Evolutionary conservation across 768 basidiomycete genomes (phyloP), one percentile per base, ranked within the genome.

Genomic region (Auricularia heimuer): DNA sequence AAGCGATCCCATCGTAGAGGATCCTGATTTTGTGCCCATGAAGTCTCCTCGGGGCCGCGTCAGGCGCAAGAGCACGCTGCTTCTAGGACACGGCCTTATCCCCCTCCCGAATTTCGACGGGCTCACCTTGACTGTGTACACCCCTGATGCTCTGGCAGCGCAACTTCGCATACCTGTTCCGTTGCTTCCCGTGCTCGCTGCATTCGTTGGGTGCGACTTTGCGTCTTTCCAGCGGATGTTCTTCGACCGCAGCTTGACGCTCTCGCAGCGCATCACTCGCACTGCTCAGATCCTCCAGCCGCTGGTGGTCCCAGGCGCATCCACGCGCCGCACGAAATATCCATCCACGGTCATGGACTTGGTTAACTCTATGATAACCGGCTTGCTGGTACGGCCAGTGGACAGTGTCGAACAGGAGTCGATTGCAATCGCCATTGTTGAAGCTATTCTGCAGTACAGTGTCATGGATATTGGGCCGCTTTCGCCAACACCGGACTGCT

Each of bases 131-230:
- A 77, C 80, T 6, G 79, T 83, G 8, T 93, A 89, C 70, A 82
- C 78, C 44, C 90, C 92, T 0, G 71, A 79, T 3, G 69, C 73
- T 0, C 80, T 93, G 39, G 88, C 92, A 8, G 71, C 78, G 0
- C 85, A 88, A 69, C 74, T 94, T 2, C 80, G 84, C 60, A 76
- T 93, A 12, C 88, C 91, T 0, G 76, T 83, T 6, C 82, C 87
- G 0, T 79, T 93, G 45, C 82, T 94, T 36, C 92, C 92, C 1
- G 80, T 94, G 4, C 77, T 93, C 3, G 89, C 85, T 21, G 88
- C 91, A 10, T 76, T 93, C 18, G 82, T 91, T 3, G 92, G 92
- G 61, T 92, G 92, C 69, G 92, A 93, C 72, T 93, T 84, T 70
- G 82, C 89, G 0, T 76, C 64, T 65, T 83, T 8, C 87, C 85